Evolutionary conservation across 192 early-diverging fungal genomes (phyloP).

Genomic region (Phlyctochytrium arcticum): DNA sequence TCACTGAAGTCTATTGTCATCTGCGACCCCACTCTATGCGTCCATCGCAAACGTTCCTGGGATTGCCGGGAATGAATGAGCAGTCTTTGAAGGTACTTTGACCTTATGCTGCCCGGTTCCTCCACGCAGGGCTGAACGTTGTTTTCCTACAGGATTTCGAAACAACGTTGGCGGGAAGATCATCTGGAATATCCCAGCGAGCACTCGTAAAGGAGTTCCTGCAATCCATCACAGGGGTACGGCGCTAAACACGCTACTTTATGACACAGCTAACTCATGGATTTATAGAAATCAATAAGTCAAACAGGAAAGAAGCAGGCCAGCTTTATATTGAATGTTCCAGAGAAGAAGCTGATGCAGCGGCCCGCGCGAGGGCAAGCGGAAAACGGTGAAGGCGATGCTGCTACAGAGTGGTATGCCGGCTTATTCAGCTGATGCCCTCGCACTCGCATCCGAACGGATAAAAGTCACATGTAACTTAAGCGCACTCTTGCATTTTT

Average conservation of each 20-base stretch:
- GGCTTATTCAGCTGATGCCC: conserved; percentile 10
- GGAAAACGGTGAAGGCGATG: conserved; percentile 14
- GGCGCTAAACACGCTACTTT: not conserved
- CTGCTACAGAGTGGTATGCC: conserved; percentile 21
- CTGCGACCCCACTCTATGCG: conserved; percentile 14
- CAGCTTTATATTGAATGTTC: conserved; percentile 20
- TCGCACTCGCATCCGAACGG: not conserved
- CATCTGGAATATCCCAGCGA: conserved; percentile 9
- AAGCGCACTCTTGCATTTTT: too few relatives aligned
- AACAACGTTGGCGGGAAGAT: not conserved
- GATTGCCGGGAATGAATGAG: conserved; percentile 27
- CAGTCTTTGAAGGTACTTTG: conserved; percentile 12
- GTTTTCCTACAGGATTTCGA: conserved; percentile 26
- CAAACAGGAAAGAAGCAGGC: conserved; percentile 14
- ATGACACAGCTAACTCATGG: not conserved
- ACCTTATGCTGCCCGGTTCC: not conserved
- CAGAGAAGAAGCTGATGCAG: conserved; percentile 18
- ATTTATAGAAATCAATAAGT: conserved; percentile 17
- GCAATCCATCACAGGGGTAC: conserved; percentile 24
- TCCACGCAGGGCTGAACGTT: not conserved
- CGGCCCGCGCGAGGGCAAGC: not conserved
- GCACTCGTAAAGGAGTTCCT: conserved; percentile 19
- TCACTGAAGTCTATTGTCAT: conserved; percentile 27
- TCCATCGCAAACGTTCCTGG: conserved; percentile 28
- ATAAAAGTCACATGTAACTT: too few relatives aligned